Percentiles rank a stretch among this genome's conserved stretches.
Evolutionary conservation across 371 early-diverging fungal genomes (phyloP).

Genomic region (Mucor plumbeus): DNA sequence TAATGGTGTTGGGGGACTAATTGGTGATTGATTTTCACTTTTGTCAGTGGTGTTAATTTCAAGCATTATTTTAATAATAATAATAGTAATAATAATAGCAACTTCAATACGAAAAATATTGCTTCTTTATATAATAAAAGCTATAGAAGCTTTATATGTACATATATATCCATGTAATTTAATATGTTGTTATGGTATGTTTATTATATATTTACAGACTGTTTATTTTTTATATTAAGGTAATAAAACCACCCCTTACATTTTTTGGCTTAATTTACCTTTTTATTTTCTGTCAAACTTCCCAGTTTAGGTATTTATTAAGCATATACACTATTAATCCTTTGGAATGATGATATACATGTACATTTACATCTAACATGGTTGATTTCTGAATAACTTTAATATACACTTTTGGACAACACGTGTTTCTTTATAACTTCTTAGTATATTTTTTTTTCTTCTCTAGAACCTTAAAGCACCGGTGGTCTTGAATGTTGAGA

Average conservation of each 20-base stretch:
- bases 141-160: neutral
- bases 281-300: conserved; percentile 11
- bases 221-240: conserved; percentile 1
- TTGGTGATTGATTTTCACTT: conserved; percentile 9
- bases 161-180: conserved; percentile 6
- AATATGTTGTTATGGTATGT: conserved; percentile 2
- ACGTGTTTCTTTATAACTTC: conserved; percentile 11
- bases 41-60: neutral
- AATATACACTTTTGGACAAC: neutral
- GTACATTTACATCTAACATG: conserved; percentile 1
- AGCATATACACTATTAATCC: conserved; percentile 1
- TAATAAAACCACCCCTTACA: conserved; percentile 5
- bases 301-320: conserved; percentile 7
- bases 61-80: neutral
- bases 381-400: conserved; percentile 8
- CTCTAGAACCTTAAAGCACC: neutral
- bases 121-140: neutral
- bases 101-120: neutral
- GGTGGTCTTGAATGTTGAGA: neutral
- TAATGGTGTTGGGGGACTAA: conserved; percentile 14
- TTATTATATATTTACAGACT: conserved; percentile 4
- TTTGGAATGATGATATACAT: conserved; percentile 1
- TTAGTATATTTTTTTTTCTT: neutral
- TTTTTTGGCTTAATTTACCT: conserved; percentile 8
- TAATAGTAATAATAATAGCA: neutral